phyloP scores from a whole-genome alignment of 176 grass and related monocot species.

The Phoenix roebelenii region DNA sequence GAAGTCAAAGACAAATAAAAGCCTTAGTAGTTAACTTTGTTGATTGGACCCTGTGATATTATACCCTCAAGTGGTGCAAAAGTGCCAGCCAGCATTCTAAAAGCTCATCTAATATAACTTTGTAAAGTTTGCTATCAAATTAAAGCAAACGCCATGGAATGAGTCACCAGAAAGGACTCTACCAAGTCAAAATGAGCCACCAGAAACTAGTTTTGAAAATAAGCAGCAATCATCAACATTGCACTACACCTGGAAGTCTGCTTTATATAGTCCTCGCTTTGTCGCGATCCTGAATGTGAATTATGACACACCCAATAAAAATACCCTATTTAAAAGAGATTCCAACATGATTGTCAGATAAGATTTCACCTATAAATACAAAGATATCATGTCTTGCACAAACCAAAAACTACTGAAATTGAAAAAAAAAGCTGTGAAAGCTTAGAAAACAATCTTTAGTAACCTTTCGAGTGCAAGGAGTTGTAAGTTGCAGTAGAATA shows the following conservation, averaged over 20 bases:
- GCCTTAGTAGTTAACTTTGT: conserved; percentile 20
- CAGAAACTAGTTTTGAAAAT: conserved; percentile 47
- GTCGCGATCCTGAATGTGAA: conserved; percentile 70
- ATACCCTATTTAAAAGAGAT: conserved; percentile 91
- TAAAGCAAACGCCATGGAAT: conserved; percentile 14
- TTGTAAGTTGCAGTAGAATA: too few relatives aligned
- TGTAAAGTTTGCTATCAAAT: conserved; percentile 10
- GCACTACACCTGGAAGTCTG: conserved; percentile 56
- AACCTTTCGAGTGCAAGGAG: conserved; percentile 13
- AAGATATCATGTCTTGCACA: conserved; percentile 36
- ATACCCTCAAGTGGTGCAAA: conserved; percentile 21
- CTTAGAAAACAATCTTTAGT: conserved; percentile 10
- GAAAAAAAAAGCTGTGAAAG: conserved; percentile 23
- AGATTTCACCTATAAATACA: conserved; percentile 39
- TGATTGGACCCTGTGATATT: conserved; percentile 23
- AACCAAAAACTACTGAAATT: conserved; percentile 30
- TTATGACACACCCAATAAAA: conserved; percentile 94
- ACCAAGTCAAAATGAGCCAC: conserved; percentile 22
- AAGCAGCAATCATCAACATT: conserved; percentile 41
- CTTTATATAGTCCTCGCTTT: conserved; percentile 76
- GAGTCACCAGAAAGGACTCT: conserved; percentile 49
- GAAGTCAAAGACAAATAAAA: conserved; percentile 11
- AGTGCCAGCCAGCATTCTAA: conserved; percentile 31
- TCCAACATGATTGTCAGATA: conserved; percentile 73
- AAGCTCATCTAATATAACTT: conserved; percentile 27